A percentile compares a stretch with the other conserved stretches of the same genome.
These are phyloP conservation scores for Penicillium longicatenatum DNA, from an alignment of 495 filamentous ascomycete species.

Conservation along the genomic window DNA sequence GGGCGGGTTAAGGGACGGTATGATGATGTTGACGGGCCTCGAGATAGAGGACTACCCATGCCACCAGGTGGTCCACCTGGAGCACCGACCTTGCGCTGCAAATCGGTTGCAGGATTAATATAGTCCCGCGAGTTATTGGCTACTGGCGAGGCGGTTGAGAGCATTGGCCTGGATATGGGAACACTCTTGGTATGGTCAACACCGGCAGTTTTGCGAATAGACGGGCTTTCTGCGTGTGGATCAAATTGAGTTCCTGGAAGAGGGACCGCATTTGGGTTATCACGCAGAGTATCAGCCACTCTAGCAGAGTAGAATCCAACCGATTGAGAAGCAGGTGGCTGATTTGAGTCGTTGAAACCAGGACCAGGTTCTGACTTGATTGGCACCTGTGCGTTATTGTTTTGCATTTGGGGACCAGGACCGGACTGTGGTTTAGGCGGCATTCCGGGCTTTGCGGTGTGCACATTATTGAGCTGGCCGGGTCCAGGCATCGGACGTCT, in stretches of 20 bases:
- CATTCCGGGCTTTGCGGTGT: slow-evolving; percentile 24
- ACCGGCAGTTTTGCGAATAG: slow-evolving; percentile 87
- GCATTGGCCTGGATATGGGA: slow-evolving; percentile 57
- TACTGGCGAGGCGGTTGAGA: slow-evolving; percentile 29
- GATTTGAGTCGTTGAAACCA: slow-evolving; percentile 31
- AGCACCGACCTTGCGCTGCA: slow-evolving; percentile 71
- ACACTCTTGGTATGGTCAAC: slow-evolving; percentile 76
- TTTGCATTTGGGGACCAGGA: slow-evolving; percentile 11
- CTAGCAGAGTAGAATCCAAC: slow-evolving; percentile 78
- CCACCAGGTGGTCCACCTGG: slow-evolving; percentile 47
- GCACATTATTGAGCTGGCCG: slow-evolving; percentile 22
- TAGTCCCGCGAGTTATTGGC: slow-evolving; percentile 47
- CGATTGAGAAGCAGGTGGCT: slow-evolving; percentile 36
- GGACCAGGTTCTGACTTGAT: slow-evolving; percentile 32
- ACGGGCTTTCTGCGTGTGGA: slow-evolving; percentile 79
- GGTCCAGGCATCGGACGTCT: slow-evolving; percentile 22
- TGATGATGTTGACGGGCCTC: slow-evolving; percentile 43
- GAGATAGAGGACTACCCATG: slow-evolving; percentile 39
- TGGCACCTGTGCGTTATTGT: slow-evolving; percentile 18
- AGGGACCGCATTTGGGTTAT: slow-evolving; percentile 45
- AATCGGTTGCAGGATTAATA: slow-evolving; percentile 70
- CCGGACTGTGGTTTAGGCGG: slow-evolving; percentile 24
- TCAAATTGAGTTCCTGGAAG: slow-evolving; percentile 68
- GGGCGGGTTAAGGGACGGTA: slow-evolving; percentile 49
- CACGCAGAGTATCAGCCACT: slow-evolving; percentile 56